Evolutionary conservation across 257 asterid genomes (phyloP), one percentile per base, ranked within the genome.

Genomic region (Nicotiana sylvestris): DNA sequence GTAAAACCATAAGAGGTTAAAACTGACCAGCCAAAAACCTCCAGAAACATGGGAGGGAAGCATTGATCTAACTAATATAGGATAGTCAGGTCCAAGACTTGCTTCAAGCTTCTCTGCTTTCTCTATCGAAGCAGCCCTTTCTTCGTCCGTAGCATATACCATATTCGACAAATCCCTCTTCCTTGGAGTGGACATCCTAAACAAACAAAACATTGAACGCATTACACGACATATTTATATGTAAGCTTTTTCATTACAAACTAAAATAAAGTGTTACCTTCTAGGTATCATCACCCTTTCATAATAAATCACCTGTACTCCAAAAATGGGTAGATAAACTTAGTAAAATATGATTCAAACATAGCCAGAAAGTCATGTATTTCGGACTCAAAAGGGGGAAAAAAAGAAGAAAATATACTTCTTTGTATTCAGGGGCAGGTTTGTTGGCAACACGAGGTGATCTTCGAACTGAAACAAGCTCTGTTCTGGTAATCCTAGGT

Each of bases 1-100:
- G 11, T 43, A 43, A 43, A 43, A 43, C 49, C 10, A 43, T 43
- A 43, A 43, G 51, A 43, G 51, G 51, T 2, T 43, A 43, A 43
- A 43, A 15, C 90, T 89, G 77, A 96, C 99, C 97, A 96, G 93
- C 98, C 99, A 96, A 85, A 94, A 96, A 9, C 99, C 97, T 56
- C 99, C 98, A 80, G 96, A 92, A 37, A 96, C 99, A 84, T 96
- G 98, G 67, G 99, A 96, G 21, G 93, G 99, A 57, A 94, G 97
- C 98, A 96, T 94, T 39, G 98, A 82, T 77, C 87, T 91, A 62
- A 92, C 91, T 67, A 96, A 93, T 1, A 88, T 35, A 6, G 95
- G 97, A 60, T 84, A 66, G 17, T 82, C 89, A 37, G 90, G 77
- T 33, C 90, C 96, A 37, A 96, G 85, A 78, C 77, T 83, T 35